Base-by-base conservation (phyloP, 306 rosid genomes). In the Vicia sativa region DNA sequence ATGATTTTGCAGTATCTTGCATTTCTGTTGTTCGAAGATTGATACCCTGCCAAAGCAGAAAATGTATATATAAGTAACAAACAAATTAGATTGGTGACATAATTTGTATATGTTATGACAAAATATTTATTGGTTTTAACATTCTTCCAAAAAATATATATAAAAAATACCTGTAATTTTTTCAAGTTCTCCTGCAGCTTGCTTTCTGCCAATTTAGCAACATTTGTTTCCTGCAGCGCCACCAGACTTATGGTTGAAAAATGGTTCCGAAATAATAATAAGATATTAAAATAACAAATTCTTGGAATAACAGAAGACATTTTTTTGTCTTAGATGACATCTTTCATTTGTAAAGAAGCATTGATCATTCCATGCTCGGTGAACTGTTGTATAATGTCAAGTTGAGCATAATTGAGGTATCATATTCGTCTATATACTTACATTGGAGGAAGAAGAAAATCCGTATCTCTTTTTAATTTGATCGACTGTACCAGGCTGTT, bases 1-100 rank as follows among this genome's bases (percentile, higher is more conserved):
- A 93, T 9, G 98, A 90, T 67, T 68, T 82, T 58, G 98, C 98
- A 16, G 84, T 80, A 67, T 89, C 97, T 85, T 93, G 91, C 96
- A 93, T 90, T 11, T 90, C 91, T 44, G 98, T 52, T 8, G 98
- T 59, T 77, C 78, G 72, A 52, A 53, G 31, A 72, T 79, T 86
- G 70, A 85, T 93, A 6, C 93, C 95, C 90, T 90, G 82, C 50
- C 65, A 76, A 58, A 44, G 15, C n/a, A 56, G 15, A 49, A 25
- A 11, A 62, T 38, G 16, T 7, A 9, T 48, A 19, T 43, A 49
- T 29, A 14, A 21, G 21, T 25, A 29, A 8, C 23, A 6, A 59
- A 45, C 29, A 45, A 70, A 18, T 14, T 56, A 3, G 35, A 23
- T 4, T 9, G 9, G 9, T 13, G 3, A 50, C 13, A 6, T 34